Base-by-base conservation (phyloP, 495 filamentous ascomycete genomes). In the Aeminium ludgeri region DNA sequence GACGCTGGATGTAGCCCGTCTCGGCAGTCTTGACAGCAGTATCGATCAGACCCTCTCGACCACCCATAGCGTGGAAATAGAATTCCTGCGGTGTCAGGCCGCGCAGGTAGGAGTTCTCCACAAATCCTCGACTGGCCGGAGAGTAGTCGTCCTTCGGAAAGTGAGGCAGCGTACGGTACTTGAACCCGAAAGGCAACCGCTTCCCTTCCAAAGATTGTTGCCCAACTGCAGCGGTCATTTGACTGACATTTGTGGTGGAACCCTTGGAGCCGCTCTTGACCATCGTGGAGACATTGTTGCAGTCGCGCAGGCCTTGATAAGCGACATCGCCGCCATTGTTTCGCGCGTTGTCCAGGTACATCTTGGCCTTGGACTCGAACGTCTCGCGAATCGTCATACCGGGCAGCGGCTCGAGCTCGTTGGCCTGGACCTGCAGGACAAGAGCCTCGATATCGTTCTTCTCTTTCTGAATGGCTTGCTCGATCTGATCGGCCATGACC, bases 21-120 rank as follows among this genome's bases (percentile, higher is more conserved):
- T 99, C 89, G 27, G 89, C 89, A 45, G 89, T 99, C 70, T 99
- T 99, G 56, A 99, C 89, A 51, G 89, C 89, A 16, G 89, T 99
- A 72, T 99, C 89, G 51, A 99, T 99, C 34, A 99, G 68, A 89
- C 89, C 89, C 62, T 99, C 89, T 65, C 89, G 78, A 81, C 89
- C 89, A 64, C 89, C 89, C 89, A 99, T 99, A 49, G 89, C 89
- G 65, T 99, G 89, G 70, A 99, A 99, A 68, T 93, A 99, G 60
- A 96, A 99, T 52, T 99, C 89, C 1, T 80, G 79, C 1, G 89
- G 86, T 0, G 89, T 99, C 44, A 99, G 64, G 28, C 89, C 89
- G 67, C 89, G 81, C 20, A 99, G 73, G 52, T 99, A 99, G 0
- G 89, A 99, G 63, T 99, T 99, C 62, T 99, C 89, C 25, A 99